Percentiles rank a stretch among this genome's conserved stretches.
These are phyloP conservation scores for Arabis hirsuta DNA, from an alignment of 345 rosid genomes.

Conservation along the genomic window DNA sequence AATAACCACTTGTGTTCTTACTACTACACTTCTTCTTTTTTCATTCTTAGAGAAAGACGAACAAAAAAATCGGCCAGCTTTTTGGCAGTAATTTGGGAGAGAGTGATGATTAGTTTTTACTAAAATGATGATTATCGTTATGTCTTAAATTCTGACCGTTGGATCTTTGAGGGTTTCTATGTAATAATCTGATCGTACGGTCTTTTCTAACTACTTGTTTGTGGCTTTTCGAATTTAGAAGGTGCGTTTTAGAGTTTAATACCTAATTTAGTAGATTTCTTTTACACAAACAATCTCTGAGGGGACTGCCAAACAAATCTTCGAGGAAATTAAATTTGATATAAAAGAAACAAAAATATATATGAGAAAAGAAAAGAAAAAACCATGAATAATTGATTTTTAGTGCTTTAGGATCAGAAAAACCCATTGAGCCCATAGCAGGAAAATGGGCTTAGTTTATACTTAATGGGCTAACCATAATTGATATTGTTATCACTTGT, in stretches of 20 bases:
- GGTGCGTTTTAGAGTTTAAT: neutral
- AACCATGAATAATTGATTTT: no score
- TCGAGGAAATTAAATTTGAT: no score
- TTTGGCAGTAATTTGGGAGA: conserved; percentile 31
- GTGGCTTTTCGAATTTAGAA: neutral
- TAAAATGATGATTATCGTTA: conserved; percentile 10
- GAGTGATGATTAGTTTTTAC: conserved; percentile 11
- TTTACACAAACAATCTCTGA: neutral
- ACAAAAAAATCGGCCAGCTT: neutral
- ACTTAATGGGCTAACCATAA: no score
- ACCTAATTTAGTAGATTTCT: conserved; percentile 5
- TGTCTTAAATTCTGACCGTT: neutral
- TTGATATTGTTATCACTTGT: no score
- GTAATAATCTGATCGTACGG: conserved; percentile 24
- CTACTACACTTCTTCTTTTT: conserved; percentile 9
- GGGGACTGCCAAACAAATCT: no score
- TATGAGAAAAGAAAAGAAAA: no score
- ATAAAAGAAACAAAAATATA: no score
- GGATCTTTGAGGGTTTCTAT: conserved; percentile 31
- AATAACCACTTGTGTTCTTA: conserved; percentile 10
- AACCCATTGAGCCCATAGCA: no score
- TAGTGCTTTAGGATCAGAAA: no score
- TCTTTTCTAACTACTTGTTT: neutral
- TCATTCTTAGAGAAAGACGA: conserved; percentile 5
- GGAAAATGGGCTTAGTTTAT: no score